phyloP scores from a whole-genome alignment of 495 filamentous ascomycete species.

The Penicillium nucicola region DNA sequence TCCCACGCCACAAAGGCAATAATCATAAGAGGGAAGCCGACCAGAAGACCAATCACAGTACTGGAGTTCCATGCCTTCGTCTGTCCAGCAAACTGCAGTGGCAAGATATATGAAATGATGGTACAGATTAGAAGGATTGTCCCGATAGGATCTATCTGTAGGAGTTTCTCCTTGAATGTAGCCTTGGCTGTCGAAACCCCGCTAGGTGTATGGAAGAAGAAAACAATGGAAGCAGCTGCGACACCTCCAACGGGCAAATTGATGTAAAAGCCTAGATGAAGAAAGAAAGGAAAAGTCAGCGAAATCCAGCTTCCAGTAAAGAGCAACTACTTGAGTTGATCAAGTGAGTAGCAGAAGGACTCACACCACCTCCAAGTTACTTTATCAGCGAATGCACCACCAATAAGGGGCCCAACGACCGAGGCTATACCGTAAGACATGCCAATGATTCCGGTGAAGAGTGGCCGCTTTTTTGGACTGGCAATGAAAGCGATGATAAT shows the following conservation, averaged over 20 bases:
- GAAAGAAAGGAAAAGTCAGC: neutral
- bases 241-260: conserved; percentile 50
- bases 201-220: conserved; percentile 32
- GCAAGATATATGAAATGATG: conserved; percentile 34
- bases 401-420: conserved; percentile 46
- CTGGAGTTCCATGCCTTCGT: conserved; percentile 28
- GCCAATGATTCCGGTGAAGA: conserved; percentile 38
- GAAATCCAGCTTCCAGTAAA: too few relatives aligned
- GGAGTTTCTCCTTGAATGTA: conserved; percentile 24
- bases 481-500: conserved; percentile 34
- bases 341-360: too few relatives aligned
- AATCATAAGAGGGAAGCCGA: conserved; percentile 30
- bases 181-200: conserved; percentile 15
- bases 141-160: conserved; percentile 33
- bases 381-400: conserved; percentile 43
- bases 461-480: conserved; percentile 29
- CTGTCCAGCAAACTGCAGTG: conserved; percentile 39
- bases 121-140: conserved; percentile 22
- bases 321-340: too few relatives aligned
- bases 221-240: conserved; percentile 34
- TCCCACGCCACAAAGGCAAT: conserved; percentile 21
- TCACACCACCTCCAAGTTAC: conserved; percentile 50
- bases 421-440: conserved; percentile 34
- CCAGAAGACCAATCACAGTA: conserved; percentile 28
- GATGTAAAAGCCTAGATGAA: conserved; percentile 42